Percentiles rank a stretch among this genome's conserved stretches.
Evolutionary conservation across 192 early-diverging fungal genomes (phyloP).

Genomic region (Chytriomyces sp.): DNA sequence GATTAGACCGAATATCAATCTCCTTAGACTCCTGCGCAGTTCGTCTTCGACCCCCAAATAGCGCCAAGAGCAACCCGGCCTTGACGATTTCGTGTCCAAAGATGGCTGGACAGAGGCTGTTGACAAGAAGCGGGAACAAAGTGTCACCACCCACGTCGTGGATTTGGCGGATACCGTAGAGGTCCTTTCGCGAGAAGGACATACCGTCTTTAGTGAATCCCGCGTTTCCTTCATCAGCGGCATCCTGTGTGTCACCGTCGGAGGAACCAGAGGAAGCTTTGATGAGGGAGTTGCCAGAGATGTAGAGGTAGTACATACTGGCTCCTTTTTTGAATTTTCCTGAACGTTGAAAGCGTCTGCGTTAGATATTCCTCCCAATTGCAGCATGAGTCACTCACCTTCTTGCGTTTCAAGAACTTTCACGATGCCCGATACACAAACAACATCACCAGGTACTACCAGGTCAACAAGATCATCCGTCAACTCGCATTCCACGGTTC

Average conservation of each 20-base stretch:
- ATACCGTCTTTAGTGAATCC: constrained; percentile 65
- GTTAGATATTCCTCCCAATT: constrained; percentile 6
- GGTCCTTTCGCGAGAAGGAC: constrained; percentile 70
- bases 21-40: constrained; percentile 38
- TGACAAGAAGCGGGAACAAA: constrained; percentile 70
- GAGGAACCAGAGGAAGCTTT: constrained; percentile 56
- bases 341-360: neutral
- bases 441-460: constrained; percentile 82
- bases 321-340: constrained; percentile 49
- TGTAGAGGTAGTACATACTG: constrained; percentile 70
- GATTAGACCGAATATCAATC: constrained; percentile 66
- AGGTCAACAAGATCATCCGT: constrained; percentile 74
- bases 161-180: constrained; percentile 71
- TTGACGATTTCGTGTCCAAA: constrained; percentile 87
- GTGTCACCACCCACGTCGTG: constrained; percentile 45
- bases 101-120: constrained; percentile 78
- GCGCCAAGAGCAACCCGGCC: constrained; percentile 73
- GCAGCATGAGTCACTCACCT: constrained; percentile 41
- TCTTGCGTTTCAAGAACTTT: constrained; percentile 74
- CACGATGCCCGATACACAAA: constrained; percentile 72
- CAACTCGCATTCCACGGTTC: constrained; percentile 78
- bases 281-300: constrained; percentile 67
- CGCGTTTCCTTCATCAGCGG: constrained; percentile 37
- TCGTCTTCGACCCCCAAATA: constrained; percentile 68
- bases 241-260: constrained; percentile 21